phyloP scores from a whole-genome alignment of 352 stramenopile genomes.

The Pythium rishiriense region DNA sequence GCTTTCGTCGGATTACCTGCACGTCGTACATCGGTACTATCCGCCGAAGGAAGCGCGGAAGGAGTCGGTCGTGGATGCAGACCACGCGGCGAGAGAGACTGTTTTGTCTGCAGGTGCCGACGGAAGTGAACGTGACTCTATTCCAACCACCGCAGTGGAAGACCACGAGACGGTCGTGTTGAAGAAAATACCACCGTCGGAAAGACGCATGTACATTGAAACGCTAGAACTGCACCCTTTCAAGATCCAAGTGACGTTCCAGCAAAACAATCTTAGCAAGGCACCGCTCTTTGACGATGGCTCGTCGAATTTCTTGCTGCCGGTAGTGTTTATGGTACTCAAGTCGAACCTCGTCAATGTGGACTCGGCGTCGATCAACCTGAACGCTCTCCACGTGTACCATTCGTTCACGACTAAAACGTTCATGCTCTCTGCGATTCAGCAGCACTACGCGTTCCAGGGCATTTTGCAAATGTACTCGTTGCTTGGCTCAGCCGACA shows the following conservation, averaged over 20 bases:
- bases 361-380: conserved; percentile 72
- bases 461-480: conserved; percentile 83
- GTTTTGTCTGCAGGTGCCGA: neutral
- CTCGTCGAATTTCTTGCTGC: conserved; percentile 45
- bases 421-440: conserved; percentile 73
- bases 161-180: conserved; percentile 21
- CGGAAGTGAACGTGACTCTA: neutral
- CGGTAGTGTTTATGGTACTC: conserved; percentile 57
- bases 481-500: conserved; percentile 67
- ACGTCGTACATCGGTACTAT: conserved; percentile 44
- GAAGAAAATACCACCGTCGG: conserved; percentile 34
- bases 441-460: conserved; percentile 83
- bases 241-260: conserved; percentile 77
- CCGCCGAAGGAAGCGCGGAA: conserved; percentile 14
- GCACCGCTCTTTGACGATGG: conserved; percentile 41
- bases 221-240: conserved; percentile 80
- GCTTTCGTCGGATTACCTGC: conserved; percentile 44
- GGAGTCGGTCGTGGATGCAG: neutral
- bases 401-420: conserved; percentile 73
- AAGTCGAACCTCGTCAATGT: conserved; percentile 76
- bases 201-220: conserved; percentile 84
- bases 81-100: neutral
- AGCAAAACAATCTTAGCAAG: conserved; percentile 57
- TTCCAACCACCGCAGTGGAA: neutral
- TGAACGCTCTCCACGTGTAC: conserved; percentile 83